These are phyloP conservation scores for Scheffersomyces cryptocercus DNA, from an alignment of 1,139 yeast genomes.

Conservation along the genomic window DNA sequence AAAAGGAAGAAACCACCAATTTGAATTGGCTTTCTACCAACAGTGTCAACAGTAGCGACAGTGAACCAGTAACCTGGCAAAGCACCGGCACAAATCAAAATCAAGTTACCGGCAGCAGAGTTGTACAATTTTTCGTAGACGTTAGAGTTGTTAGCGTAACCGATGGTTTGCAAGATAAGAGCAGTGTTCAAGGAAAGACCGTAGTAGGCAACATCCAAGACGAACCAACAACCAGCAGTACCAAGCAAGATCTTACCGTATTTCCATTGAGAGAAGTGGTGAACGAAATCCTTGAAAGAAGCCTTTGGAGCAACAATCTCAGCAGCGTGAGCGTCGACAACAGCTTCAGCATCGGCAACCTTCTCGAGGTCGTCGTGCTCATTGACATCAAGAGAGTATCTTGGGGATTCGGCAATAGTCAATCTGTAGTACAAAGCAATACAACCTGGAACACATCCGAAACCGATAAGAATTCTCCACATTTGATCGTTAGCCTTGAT, in stretches of 20 bases:
- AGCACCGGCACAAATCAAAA: conserved; percentile 87
- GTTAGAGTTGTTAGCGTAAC: conserved; percentile 57
- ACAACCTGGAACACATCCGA: conserved; percentile 86
- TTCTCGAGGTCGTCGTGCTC: conserved; percentile 56
- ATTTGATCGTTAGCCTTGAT: conserved; percentile 80
- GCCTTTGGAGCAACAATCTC: conserved; percentile 58
- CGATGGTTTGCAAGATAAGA: conserved; percentile 79
- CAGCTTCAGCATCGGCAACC: conserved; percentile 60
- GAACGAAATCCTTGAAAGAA: conserved; percentile 58
- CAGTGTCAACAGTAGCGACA: conserved; percentile 70
- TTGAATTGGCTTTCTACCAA: conserved; percentile 86
- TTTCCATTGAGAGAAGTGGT: conserved; percentile 85
- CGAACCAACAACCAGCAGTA: conserved; percentile 96
- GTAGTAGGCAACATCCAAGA: conserved; percentile 93
- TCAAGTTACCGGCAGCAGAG: conserved; percentile 85
- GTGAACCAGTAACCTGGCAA: conserved; percentile 89
- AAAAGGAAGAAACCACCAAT: conserved; percentile 68
- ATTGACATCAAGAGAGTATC: conserved; percentile 76
- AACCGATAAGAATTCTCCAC: conserved; percentile 90
- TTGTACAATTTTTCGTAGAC: conserved; percentile 68
- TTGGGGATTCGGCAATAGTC: conserved; percentile 92
- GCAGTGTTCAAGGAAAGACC: conserved; percentile 84
- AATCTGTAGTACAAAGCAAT: conserved; percentile 85
- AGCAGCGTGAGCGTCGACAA: conserved; percentile 47
- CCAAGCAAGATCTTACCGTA: conserved; percentile 84